Conservation (phyloP, 73 alveolate species). For the Uronychia setigera region DNA sequence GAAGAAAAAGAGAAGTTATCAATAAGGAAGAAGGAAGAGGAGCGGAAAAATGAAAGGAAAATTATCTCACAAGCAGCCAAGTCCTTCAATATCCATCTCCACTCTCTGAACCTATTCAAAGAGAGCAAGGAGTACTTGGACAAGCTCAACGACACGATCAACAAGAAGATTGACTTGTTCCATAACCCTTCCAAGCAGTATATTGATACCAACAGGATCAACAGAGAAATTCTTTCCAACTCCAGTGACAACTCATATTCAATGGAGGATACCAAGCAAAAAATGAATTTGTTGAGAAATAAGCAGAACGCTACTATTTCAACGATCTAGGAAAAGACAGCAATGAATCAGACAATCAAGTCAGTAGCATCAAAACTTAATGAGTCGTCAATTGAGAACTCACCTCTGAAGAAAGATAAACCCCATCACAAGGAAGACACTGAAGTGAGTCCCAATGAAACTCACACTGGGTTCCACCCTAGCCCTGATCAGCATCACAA, state of each 20-base stretch:
- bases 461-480: too few relatives aligned
- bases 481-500: conserved; percentile 1
- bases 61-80: conserved; percentile 2
- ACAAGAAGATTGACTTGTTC: background rate
- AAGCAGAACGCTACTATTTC: background rate
- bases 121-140: conserved; percentile 1
- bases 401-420: background rate
- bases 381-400: background rate
- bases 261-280: background rate
- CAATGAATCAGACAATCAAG: background rate
- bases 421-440: background rate
- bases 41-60: background rate
- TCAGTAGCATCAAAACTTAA: background rate
- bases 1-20: background rate
- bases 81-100: background rate
- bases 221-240: background rate
- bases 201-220: background rate
- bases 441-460: conserved; percentile 14
- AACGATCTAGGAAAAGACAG: background rate
- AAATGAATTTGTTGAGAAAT: background rate
- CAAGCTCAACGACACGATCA: background rate
- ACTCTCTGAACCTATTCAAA: background rate
- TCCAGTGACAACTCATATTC: background rate
- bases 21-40: background rate
- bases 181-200: background rate